These are phyloP conservation scores for Ophiocordyceps camponoti-saundersi DNA, from an alignment of 2,329 filamentous ascomycete genomes.

Conservation along the genomic window DNA sequence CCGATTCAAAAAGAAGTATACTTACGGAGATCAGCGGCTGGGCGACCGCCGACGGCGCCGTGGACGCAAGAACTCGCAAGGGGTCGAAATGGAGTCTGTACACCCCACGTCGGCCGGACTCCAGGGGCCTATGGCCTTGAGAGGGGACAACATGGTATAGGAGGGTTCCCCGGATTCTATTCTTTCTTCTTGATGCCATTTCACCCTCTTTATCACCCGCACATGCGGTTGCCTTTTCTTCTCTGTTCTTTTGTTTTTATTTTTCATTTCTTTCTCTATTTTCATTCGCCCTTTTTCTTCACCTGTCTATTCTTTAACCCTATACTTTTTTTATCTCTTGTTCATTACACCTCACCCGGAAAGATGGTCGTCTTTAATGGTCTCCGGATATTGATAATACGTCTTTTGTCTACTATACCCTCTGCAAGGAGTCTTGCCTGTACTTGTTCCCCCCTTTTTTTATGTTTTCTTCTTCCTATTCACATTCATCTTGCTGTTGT, in stretches of 20 bases:
- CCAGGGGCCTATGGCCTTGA: conserved; percentile 33
- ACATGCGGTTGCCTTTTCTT: not conserved
- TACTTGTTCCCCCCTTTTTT: not conserved
- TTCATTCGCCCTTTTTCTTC: not conserved
- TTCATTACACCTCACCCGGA: not conserved
- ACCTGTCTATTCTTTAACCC: not conserved
- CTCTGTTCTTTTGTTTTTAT: not conserved
- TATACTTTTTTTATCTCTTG: too few relatives aligned
- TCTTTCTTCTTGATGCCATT: not conserved
- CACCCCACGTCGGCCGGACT: conserved; percentile 26
- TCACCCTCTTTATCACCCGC: not conserved
- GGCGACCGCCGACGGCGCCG: conserved; percentile 27
- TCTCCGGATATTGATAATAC: not conserved
- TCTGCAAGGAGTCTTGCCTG: not conserved
- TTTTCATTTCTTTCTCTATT: not conserved
- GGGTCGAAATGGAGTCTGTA: conserved; percentile 60
- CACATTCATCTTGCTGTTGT: not conserved
- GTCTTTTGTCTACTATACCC: not conserved
- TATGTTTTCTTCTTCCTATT: not conserved
- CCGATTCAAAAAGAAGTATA: conserved; percentile 62
- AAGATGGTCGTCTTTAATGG: not conserved
- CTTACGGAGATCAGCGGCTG: conserved; percentile 72
- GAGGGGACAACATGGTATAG: conserved; percentile 6
- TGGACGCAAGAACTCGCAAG: conserved; percentile 31
- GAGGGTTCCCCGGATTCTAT: not conserved